Base-by-base conservation (phyloP, 169 alveolate genomes). In the Cryptosporidium sp. region DNA sequence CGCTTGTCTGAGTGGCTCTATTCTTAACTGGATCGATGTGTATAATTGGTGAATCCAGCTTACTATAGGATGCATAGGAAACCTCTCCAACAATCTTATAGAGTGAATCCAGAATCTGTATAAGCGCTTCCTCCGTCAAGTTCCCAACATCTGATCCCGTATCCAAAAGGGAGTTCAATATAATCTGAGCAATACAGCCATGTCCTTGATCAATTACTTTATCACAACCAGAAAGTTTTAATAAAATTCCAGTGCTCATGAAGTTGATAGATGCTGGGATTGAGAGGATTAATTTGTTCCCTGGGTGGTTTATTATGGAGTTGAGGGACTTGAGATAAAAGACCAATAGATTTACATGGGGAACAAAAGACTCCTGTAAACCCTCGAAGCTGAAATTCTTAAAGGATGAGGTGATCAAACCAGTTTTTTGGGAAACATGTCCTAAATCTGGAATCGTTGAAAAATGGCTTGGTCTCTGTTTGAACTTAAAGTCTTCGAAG, bases 181-280 rank as follows among this genome's bases (percentile, higher is more conserved):
- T 45, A 4, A 18, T 18, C 33, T 48, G 41, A 9, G 84, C 58
- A 3, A 70, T 21, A 18, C 84, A 70, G 18, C 0, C 2, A 33
- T 48, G 26, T 26, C 68, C 58, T 14, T 41, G 23, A 7, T 9
- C 3, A 26, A 51, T 70, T 50, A 14, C 10, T 10, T 41, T 5
- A 14, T 18, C 29, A 18, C 84, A 70, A 1, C 48, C 18, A 3
- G 84, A 70, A 29, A 50, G 37, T 23, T 50, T 70, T 26, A 10
- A 1, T 0, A 70, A 9, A 3, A 70, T 70, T 6, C 45, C 21
- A 26, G 84, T 50, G 12, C 33, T 45, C 29, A 31, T 37, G 29
- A 70, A 70, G 84, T 50, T 48, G 12, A 70, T 50, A 50, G 84
- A 70, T 7, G 84, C 84, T 26, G 84, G 84, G 9, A 70, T 45